A percentile compares a stretch with the other conserved stretches of the same genome.
Evolutionary conservation across 2,329 filamentous ascomycete genomes (phyloP).

Genomic region (Clarireedia hainanense): DNA sequence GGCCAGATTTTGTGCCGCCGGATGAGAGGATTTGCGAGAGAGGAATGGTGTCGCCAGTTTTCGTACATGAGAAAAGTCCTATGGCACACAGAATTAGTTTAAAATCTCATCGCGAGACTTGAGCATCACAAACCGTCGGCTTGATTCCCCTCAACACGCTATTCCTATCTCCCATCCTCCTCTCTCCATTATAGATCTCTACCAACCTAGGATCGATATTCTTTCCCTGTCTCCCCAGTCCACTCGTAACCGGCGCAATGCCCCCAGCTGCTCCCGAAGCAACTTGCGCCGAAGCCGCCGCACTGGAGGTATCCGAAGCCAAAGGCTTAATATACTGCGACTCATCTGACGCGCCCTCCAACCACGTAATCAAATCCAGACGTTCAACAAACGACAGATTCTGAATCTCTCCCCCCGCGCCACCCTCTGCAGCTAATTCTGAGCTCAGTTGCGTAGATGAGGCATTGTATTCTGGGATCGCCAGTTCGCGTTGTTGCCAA

Average conservation of each 20-base stretch:
- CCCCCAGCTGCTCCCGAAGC: conserved; percentile 37
- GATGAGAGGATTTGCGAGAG: conserved; percentile 44
- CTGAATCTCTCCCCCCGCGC: conserved; percentile 62
- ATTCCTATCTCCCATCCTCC: conserved; percentile 89
- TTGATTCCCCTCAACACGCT: conserved; percentile 80
- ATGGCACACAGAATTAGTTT: background rate
- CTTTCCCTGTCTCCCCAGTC: conserved; percentile 49
- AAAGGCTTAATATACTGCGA: conserved; percentile 88
- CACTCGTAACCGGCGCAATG: conserved; percentile 32
- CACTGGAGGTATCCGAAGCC: conserved; percentile 49
- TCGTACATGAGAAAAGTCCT: conserved; percentile 93
- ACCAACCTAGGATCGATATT: conserved; percentile 72
- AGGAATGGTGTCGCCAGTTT: conserved; percentile 78
- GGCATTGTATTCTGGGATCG: conserved; percentile 85
- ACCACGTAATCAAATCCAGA: conserved; percentile 85
- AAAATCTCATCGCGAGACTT: background rate
- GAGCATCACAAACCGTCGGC: conserved; percentile 56
- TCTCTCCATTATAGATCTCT: conserved; percentile 86
- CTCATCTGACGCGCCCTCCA: conserved; percentile 82
- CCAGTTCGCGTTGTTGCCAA: conserved; percentile 86
- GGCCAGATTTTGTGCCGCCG: conserved; percentile 28
- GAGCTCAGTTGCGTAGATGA: conserved; percentile 75
- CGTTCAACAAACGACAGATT: conserved; percentile 89
- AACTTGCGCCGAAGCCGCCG: conserved; percentile 39
- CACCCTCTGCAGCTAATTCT: conserved; percentile 49